phyloP scores from a whole-genome alignment of 2,329 filamentous ascomycete species.

The Penicillium sp. region DNA sequence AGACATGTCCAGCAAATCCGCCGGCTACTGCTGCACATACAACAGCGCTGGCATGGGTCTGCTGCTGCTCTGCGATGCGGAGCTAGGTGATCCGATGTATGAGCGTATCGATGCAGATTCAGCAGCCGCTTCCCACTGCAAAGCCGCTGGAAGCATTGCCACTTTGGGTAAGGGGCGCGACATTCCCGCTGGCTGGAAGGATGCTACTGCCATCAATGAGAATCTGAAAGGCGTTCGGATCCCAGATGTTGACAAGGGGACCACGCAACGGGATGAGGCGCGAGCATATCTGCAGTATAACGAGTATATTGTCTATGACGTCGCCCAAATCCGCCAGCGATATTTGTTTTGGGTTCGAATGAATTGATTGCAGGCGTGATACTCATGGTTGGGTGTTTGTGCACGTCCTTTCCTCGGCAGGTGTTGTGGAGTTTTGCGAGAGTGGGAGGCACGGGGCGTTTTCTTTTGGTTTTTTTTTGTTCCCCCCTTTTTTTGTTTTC shows the following conservation, averaged over 20 bases:
- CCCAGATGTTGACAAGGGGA: slow-evolving; percentile 26
- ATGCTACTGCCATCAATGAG: slow-evolving; percentile 61
- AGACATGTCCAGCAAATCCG: slow-evolving; percentile 77
- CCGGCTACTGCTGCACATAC: slow-evolving; percentile 63
- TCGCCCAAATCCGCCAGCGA: slow-evolving; percentile 42
- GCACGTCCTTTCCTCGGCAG: too few species aligned
- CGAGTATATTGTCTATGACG: slow-evolving; percentile 47
- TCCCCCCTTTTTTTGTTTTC: too few species aligned
- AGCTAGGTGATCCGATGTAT: slow-evolving; percentile 70
- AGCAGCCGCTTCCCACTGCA: slow-evolving; percentile 59
- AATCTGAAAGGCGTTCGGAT: slow-evolving; percentile 64
- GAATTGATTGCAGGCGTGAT: slow-evolving; percentile 10
- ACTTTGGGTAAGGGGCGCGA: slow-evolving; percentile 65
- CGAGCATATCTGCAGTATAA: slow-evolving; percentile 29
- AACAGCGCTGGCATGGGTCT: slow-evolving; percentile 65
- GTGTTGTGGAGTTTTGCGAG: neutral
- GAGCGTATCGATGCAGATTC: slow-evolving; percentile 55
- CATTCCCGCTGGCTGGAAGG: slow-evolving; percentile 67
- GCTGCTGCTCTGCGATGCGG: slow-evolving; percentile 76
- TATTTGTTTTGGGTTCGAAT: slow-evolving; percentile 43
- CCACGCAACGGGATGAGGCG: neutral
- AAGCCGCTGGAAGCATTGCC: slow-evolving; percentile 53
- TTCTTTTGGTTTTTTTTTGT: too few species aligned
- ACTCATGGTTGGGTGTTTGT: too few species aligned
- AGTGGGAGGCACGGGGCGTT: too few species aligned